Evolutionary conservation across 441 rosid species (phyloP).

Genomic region (Mallotus repandus): DNA sequence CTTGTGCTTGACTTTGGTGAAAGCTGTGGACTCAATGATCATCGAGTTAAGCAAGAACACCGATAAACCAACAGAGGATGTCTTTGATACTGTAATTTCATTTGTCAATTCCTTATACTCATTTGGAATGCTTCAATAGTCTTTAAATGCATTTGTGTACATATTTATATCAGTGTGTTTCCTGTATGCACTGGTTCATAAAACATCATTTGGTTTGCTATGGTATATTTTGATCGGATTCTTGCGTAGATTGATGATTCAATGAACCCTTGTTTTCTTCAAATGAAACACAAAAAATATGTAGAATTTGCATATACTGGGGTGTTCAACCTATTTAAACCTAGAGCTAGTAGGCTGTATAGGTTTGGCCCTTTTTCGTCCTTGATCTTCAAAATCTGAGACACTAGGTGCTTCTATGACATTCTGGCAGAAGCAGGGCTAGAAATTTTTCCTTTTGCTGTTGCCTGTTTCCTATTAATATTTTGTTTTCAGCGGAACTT

Average conservation of each 20-base stretch:
- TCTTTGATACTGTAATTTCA: conserved; percentile 12
- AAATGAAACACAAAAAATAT: neutral
- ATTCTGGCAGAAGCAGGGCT: neutral
- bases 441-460: neutral
- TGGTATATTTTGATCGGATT: neutral
- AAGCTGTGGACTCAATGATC: conserved; percentile 11
- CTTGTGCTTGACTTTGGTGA: conserved; percentile 16
- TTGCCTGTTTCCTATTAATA: neutral
- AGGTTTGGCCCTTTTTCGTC: neutral
- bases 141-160: neutral
- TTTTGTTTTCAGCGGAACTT: conserved; percentile 55
- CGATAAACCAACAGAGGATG: conserved; percentile 6
- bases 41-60: conserved; percentile 5
- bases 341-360: neutral
- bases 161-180: neutral
- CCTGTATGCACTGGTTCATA: neutral
- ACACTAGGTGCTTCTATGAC: neutral
- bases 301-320: neutral
- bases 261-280: neutral
- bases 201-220: conserved; percentile 2
- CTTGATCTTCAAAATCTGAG: neutral
- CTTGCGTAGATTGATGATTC: neutral
- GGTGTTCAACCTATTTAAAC: neutral
- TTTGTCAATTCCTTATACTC: conserved; percentile 4
- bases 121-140: neutral